These are phyloP conservation scores for Dictyophora rubrovolvata DNA, from an alignment of 768 basidiomycete species.

Conservation along the genomic window DNA sequence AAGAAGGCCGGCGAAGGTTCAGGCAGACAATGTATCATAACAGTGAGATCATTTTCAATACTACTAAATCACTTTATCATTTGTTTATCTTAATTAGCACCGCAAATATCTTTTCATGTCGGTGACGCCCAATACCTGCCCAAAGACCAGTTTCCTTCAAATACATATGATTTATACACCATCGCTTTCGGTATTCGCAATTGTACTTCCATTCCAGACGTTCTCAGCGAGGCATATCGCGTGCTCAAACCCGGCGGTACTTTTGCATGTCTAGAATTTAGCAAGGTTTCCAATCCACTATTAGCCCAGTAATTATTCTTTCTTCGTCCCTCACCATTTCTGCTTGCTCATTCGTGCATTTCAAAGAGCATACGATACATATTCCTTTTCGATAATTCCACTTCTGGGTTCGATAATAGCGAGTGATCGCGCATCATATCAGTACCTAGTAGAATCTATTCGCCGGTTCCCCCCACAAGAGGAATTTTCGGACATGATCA, in stretches of 20 bases:
- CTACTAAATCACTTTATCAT: background rate
- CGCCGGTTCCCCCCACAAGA: constrained; percentile 83
- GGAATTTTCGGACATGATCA: constrained; percentile 83
- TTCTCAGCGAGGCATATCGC: constrained; percentile 80
- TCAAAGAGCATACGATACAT: constrained; percentile 79
- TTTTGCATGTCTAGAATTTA: constrained; percentile 95
- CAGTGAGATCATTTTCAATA: constrained; percentile 42
- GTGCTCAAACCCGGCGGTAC: constrained; percentile 94
- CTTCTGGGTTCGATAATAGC: constrained; percentile 94
- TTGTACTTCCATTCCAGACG: constrained; percentile 85
- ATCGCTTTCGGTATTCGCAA: constrained; percentile 98
- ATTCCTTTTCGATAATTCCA: constrained; percentile 93
- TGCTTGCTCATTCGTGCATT: background rate
- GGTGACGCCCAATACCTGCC: constrained; percentile 84
- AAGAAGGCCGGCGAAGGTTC: constrained; percentile 81
- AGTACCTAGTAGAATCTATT: constrained; percentile 97
- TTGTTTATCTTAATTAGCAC: constrained; percentile 40
- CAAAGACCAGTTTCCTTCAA: constrained; percentile 54
- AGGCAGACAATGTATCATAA: constrained; percentile 98
- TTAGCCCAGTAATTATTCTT: constrained; percentile 65
- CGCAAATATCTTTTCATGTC: constrained; percentile 86
- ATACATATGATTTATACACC: constrained; percentile 92
- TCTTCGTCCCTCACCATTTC: background rate
- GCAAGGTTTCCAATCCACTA: constrained; percentile 81
- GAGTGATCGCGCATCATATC: constrained; percentile 89